Evolutionary conservation across 2,329 filamentous ascomycete genomes (phyloP), one percentile per base, ranked within the genome.

Genomic region (Emergomyces orientalis): DNA sequence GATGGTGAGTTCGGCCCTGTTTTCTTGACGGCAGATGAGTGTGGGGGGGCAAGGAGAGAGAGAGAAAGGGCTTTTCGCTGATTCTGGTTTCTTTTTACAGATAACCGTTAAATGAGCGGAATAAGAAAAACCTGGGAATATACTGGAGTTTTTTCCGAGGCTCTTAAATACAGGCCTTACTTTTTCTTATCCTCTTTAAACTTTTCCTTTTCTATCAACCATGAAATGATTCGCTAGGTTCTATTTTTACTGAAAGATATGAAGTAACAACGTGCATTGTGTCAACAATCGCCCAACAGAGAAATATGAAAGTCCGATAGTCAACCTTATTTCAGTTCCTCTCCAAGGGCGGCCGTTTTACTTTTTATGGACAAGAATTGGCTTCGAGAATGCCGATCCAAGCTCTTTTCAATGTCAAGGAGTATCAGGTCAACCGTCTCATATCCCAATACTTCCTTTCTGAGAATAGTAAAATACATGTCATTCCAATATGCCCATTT

Each of bases 141-240:
- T 45, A 45, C 41, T 45, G 56, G 56, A 59, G 45, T 60, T 60
- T 60, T 60, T 54, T 39, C 30, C 45, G 30, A 54, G 32, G 49
- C 19, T 54, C 59, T 62, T 57, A 49, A 59, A 56, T 54, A 55
- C 25, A 57, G 32, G n/a, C 27, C 51, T 57, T 62, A 32, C 51
- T 52, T 39, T 45, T 61, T 56, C 25, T 32, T 54, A 6, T 62
- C 34, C 6, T 32, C 47, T 19, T 61, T 22, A 13, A 9, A 37
- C n/a, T 32, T 30, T 25, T 7, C 5, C 41, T 19, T 59, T 45
- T 22, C 37, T 58, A 30, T 27, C 56, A 32, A 45, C 56, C 45
- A 27, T 5, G 7, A 14, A 58, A 13, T 59, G 56, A 39, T 9
- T 39, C 9, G n/a, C 8, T 47, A 8, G 3, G 54, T 25, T 25